phyloP scores from a whole-genome alignment of 768 basidiomycete genomes.

The Strobilomyces dryophilus region DNA sequence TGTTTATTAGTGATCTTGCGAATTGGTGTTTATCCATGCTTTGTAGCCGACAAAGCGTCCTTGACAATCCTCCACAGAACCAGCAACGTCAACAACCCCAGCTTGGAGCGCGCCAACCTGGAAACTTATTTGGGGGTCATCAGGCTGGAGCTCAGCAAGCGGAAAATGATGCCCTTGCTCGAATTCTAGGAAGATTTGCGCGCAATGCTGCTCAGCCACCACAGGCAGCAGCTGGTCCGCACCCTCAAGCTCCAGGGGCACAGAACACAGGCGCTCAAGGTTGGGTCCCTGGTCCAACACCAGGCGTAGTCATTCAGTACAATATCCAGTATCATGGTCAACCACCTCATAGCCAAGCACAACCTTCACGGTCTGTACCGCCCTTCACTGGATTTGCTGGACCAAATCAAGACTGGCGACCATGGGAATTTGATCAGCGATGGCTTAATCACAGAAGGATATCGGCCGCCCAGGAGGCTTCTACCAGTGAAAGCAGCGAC shows the following conservation, averaged over 20 bases:
- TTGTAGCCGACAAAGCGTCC: slow-evolving; percentile 68
- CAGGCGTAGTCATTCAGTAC: slow-evolving; percentile 57
- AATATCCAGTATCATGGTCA: slow-evolving; percentile 56
- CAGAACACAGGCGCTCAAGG: slow-evolving; percentile 32
- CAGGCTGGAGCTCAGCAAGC: slow-evolving; percentile 32
- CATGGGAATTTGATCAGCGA: slow-evolving; percentile 47
- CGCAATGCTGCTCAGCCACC: slow-evolving; percentile 48
- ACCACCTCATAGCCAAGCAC: slow-evolving; percentile 32
- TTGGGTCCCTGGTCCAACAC: slow-evolving; percentile 35
- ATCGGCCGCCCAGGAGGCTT: slow-evolving; percentile 8
- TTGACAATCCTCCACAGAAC: slow-evolving; percentile 45
- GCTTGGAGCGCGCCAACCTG: slow-evolving; percentile 29
- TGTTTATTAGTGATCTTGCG: not conserved
- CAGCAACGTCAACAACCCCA: slow-evolving; percentile 32
- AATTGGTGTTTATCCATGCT: slow-evolving; percentile 2
- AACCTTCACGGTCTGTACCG: slow-evolving; percentile 40
- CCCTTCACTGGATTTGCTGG: slow-evolving; percentile 60
- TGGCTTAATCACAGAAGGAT: slow-evolving; percentile 20
- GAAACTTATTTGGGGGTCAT: slow-evolving; percentile 28
- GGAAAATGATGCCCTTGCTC: slow-evolving; percentile 34
- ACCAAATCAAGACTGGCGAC: slow-evolving; percentile 62
- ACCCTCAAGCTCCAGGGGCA: slow-evolving; percentile 28
- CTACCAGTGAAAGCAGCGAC: not conserved
- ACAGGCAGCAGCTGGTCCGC: slow-evolving; percentile 29
- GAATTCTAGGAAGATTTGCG: slow-evolving; percentile 49